Conservation (phyloP, 2,329 filamentous ascomycete genomes). For the Botrytis squamosa region DNA sequence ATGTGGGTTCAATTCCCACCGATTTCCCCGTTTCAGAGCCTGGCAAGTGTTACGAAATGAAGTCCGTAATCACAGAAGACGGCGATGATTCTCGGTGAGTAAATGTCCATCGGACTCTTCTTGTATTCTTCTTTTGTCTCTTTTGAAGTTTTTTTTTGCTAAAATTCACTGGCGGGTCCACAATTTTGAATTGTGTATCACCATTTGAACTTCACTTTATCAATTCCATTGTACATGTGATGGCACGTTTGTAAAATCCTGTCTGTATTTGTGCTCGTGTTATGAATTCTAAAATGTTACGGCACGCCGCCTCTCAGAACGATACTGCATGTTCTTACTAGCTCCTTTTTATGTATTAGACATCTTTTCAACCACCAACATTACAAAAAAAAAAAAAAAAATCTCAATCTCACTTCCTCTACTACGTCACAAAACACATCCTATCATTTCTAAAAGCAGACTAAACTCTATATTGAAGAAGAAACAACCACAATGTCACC, state of each 20-base stretch:
- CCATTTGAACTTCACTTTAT: too few species aligned
- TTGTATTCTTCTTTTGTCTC: neutral
- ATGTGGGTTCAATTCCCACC: neutral
- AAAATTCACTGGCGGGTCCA: neutral
- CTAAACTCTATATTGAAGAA: neutral
- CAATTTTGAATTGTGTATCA: neutral
- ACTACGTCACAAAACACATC: neutral
- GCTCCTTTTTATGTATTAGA: neutral
- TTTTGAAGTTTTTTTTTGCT: fast-evolving
- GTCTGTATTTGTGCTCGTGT: too few species aligned
- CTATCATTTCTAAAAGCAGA: neutral
- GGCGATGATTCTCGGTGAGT: neutral
- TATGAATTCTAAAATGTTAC: neutral
- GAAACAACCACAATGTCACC: neutral
- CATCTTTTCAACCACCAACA: neutral
- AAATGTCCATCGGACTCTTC: neutral
- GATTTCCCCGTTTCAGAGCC: neutral
- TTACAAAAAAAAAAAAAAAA: neutral
- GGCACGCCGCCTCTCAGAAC: neutral
- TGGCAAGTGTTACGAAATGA: neutral
- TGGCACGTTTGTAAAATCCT: too few species aligned
- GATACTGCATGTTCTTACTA: neutral
- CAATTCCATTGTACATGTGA: neutral
- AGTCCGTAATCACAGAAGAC: neutral
- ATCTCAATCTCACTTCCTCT: too few species aligned